Conservation (phyloP, 2,329 filamentous ascomycete species). For the Bipolaris oryzae region DNA sequence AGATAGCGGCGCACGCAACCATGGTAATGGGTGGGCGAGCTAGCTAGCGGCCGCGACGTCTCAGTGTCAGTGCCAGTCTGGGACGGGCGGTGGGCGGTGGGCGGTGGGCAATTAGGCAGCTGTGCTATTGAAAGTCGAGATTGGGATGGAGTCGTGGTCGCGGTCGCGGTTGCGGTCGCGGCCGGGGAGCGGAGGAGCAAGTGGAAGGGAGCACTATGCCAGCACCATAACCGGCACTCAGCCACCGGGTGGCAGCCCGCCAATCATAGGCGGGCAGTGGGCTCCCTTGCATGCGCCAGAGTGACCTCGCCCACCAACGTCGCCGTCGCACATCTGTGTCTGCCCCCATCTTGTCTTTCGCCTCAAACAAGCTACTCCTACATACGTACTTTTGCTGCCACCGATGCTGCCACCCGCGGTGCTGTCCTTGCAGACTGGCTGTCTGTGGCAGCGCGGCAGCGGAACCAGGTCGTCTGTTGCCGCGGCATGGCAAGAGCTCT, state of each 20-base stretch:
- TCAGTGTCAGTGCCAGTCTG: too few relatives aligned
- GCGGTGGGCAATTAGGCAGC: neutral
- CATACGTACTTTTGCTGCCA: too few relatives aligned
- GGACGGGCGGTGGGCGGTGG: constrained; percentile 4
- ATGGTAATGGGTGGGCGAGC: too few relatives aligned
- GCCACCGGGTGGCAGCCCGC: constrained; percentile 11
- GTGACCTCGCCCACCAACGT: neutral
- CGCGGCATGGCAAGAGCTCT: neutral
- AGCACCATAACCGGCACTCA: neutral
- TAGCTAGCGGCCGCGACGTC: neutral
- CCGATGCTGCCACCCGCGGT: too few relatives aligned
- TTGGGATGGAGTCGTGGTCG: too few relatives aligned
- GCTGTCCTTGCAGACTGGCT: too few relatives aligned
- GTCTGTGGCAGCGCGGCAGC: too few relatives aligned
- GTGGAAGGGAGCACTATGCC: neutral
- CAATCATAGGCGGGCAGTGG: constrained; percentile 2
- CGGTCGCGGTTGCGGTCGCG: neutral
- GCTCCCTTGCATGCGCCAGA: constrained; percentile 6
- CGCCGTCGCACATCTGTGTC: neutral
- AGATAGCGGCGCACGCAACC: too few relatives aligned
- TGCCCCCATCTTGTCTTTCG: neutral
- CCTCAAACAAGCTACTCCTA: neutral
- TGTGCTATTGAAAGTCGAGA: too few relatives aligned
- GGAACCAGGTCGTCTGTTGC: too few relatives aligned
- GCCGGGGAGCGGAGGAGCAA: neutral